A percentile compares a stretch with the other conserved stretches of the same genome.
Evolutionary conservation across 768 basidiomycete genomes (phyloP).

Genomic region (Daedaleopsis nitida): DNA sequence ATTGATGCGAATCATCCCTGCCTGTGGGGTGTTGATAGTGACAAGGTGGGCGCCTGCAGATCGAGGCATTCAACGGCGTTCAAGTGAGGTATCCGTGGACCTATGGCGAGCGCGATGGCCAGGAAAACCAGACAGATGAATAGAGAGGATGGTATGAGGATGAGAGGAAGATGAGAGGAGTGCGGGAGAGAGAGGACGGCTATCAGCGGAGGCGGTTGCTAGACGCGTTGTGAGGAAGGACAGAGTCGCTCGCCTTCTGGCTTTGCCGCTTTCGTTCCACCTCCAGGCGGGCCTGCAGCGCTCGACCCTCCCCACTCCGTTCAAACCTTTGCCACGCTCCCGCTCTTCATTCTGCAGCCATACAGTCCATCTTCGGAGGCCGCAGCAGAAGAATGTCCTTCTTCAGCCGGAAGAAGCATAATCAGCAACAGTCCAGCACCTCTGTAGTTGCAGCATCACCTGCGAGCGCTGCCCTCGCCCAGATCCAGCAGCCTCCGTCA

Average conservation of each 20-base stretch:
- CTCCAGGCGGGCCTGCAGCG: slow-evolving; percentile 25
- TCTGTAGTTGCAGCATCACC: slow-evolving; percentile 62
- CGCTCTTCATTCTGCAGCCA: slow-evolving; percentile 43
- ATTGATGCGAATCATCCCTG: no score
- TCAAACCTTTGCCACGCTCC: not conserved
- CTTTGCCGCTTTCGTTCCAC: slow-evolving; percentile 21
- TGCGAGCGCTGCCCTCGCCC: slow-evolving; percentile 61
- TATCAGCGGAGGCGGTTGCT: slow-evolving; percentile 30
- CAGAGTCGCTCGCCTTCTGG: slow-evolving; percentile 10
- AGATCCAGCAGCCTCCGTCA: slow-evolving; percentile 25
- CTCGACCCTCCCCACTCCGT: slow-evolving; percentile 9
- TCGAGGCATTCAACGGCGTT: no score
- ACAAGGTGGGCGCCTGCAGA: no score
- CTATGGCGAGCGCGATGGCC: not conserved
- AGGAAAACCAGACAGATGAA: not conserved
- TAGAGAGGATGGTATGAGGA: not conserved
- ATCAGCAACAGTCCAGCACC: slow-evolving; percentile 30
- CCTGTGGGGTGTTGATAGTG: no score
- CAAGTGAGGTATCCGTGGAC: not conserved
- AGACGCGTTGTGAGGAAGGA: slow-evolving; percentile 20
- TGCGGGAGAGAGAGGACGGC: slow-evolving; percentile 9
- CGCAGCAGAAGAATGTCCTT: slow-evolving; percentile 86
- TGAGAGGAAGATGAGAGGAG: not conserved
- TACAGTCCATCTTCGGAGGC: slow-evolving; percentile 65
- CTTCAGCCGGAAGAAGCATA: slow-evolving; percentile 88